Conservation (phyloP, 2,329 filamentous ascomycete species). For the Stemphylium lycopersici region DNA sequence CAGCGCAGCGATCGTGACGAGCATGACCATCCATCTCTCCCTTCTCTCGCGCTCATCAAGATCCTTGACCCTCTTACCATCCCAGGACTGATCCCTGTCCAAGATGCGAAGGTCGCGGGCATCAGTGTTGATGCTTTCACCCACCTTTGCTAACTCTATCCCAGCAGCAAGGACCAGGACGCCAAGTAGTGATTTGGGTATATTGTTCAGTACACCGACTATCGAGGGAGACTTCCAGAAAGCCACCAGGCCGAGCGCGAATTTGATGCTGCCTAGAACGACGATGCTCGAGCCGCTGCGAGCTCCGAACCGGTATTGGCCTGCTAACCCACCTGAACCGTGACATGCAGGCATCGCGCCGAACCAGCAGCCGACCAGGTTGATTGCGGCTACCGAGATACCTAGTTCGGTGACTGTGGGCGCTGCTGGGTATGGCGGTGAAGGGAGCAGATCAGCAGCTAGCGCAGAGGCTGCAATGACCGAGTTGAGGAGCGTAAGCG, state of each 20-base stretch:
- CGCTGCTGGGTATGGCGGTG: conserved; percentile 58
- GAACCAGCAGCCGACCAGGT: conserved; percentile 86
- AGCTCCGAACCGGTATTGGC: conserved; percentile 89
- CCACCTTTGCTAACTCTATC: conserved; percentile 84
- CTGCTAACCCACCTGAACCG: conserved; percentile 87
- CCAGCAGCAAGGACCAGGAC: conserved; percentile 91
- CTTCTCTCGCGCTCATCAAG: conserved; percentile 71
- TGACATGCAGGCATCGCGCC: conserved; percentile 96
- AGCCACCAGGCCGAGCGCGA: conserved; percentile 69
- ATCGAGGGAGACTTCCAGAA: conserved; percentile 73
- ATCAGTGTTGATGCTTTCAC: conserved; percentile 79
- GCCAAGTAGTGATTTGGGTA: conserved; percentile 78
- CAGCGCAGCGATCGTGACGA: conserved; percentile 81
- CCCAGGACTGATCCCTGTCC: conserved; percentile 31
- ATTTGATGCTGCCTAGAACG: conserved; percentile 76
- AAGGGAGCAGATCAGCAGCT: conserved; percentile 76
- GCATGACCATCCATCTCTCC: conserved; percentile 86
- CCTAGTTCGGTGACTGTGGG: conserved; percentile 80
- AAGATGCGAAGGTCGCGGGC: conserved; percentile 63
- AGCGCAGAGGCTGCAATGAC: conserved; percentile 86
- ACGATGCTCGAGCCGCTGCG: conserved; percentile 85
- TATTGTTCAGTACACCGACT: conserved; percentile 71
- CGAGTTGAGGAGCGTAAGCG: conserved; percentile 90
- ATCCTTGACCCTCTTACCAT: conserved; percentile 56
- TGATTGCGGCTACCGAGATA: conserved; percentile 81